These are phyloP conservation scores for Vitis hybrid DNA, from an alignment of 177 flowering plant species.

Conservation along the genomic window DNA sequence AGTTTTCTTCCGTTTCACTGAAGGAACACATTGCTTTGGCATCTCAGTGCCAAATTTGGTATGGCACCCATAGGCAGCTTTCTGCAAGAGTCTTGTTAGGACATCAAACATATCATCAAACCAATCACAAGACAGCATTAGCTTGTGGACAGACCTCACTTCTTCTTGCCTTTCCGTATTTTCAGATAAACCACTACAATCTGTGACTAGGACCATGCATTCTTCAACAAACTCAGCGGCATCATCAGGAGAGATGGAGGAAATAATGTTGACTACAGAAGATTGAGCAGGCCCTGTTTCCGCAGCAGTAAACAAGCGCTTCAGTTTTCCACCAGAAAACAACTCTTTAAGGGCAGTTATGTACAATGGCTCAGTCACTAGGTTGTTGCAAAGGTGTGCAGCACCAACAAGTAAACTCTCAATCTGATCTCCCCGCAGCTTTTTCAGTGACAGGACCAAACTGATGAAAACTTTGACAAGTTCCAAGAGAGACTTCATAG, in stretches of 20 bases:
- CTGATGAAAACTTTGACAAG: constrained; percentile 47
- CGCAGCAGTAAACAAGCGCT: constrained; percentile 56
- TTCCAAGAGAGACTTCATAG: constrained; percentile 54
- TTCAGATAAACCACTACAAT: constrained; percentile 54
- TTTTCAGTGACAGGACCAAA: constrained; percentile 45
- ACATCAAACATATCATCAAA: constrained; percentile 65
- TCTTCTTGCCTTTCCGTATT: constrained; percentile 63
- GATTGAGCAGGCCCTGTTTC: constrained; percentile 50
- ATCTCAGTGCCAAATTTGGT: constrained; percentile 44
- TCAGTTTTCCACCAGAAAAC: constrained; percentile 58
- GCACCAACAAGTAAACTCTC: constrained; percentile 70
- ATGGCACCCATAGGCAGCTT: constrained; percentile 53
- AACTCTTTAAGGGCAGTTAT: constrained; percentile 47
- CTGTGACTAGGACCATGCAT: constrained; percentile 47
- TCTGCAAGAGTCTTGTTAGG: constrained; percentile 45
- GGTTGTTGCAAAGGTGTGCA: constrained; percentile 51
- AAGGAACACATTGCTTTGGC: constrained; percentile 27
- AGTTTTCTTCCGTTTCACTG: constrained; percentile 47
- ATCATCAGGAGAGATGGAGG: constrained; percentile 45
- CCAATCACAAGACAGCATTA: constrained; percentile 56
- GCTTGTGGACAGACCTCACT: constrained; percentile 76
- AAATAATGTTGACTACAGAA: constrained; percentile 62
- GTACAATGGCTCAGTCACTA: constrained; percentile 43
- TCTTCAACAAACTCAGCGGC: constrained; percentile 46
- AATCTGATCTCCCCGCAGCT: constrained; percentile 40